phyloP scores from a whole-genome alignment of 495 filamentous ascomycete genomes.

The Trichocladium antarcticum region DNA sequence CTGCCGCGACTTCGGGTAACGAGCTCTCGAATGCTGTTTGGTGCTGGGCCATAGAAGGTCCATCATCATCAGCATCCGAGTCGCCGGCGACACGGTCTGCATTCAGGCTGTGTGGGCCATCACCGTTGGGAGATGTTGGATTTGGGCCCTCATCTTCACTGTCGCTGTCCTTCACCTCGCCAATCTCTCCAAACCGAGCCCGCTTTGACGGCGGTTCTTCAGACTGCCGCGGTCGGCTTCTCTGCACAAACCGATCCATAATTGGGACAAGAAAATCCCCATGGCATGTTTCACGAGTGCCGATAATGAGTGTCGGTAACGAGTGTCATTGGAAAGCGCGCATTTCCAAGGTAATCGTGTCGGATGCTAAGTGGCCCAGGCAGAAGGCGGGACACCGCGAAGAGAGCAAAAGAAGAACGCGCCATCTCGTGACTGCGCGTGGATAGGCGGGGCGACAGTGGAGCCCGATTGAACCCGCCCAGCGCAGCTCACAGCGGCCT shows the following conservation, averaged over 20 bases:
- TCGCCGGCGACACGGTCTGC: neutral
- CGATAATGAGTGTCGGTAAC: too few relatives aligned
- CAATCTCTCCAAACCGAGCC: constrained; percentile 22
- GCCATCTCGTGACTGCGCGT: constrained; percentile 24
- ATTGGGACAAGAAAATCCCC: neutral
- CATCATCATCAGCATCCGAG: constrained; percentile 18
- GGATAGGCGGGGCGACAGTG: neutral
- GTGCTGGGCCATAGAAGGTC: constrained; percentile 3
- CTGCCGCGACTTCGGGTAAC: constrained; percentile 54
- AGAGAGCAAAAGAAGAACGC: constrained; percentile 7
- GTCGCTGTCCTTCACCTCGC: constrained; percentile 22
- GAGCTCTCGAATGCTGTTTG: constrained; percentile 68
- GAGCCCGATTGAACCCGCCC: neutral
- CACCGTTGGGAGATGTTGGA: neutral
- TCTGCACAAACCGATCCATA: constrained; percentile 27
- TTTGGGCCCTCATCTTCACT: constrained; percentile 11
- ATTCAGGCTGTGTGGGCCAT: neutral
- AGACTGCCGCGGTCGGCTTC: constrained; percentile 8
- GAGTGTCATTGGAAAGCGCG: too few relatives aligned
- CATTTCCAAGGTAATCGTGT: too few relatives aligned
- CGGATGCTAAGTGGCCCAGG: too few relatives aligned
- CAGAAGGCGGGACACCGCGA: too few relatives aligned
- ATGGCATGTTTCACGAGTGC: neutral
- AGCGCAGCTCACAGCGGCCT: neutral
- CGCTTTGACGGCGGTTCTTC: constrained; percentile 26